A percentile compares a stretch with the other conserved stretches of the same genome.
Evolutionary conservation across 768 basidiomycete genomes (phyloP).

Genomic region (Podaxis mareebaensis): DNA sequence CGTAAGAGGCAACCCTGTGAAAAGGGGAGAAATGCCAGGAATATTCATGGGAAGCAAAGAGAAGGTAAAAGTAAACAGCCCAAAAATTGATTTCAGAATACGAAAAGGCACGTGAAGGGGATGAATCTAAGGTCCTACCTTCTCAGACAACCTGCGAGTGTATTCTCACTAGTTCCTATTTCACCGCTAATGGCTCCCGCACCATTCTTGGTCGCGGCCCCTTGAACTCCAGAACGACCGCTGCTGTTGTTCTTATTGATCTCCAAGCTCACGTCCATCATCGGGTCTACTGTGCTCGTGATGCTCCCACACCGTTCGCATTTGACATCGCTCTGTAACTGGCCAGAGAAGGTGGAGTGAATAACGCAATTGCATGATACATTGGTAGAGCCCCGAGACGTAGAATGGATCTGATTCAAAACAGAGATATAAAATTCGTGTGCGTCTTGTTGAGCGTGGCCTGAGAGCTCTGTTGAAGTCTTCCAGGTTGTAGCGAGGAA

Average conservation of each 20-base stretch:
- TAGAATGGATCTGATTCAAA: conserved; percentile 85
- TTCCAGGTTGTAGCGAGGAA: conserved; percentile 87
- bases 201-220: conserved; percentile 1
- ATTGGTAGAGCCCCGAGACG: conserved; percentile 72
- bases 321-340: conserved; percentile 84
- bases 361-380: conserved; percentile 88
- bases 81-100: no score
- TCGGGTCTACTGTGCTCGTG: conserved; percentile 82
- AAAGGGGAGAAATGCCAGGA: neutral
- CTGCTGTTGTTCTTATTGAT: conserved; percentile 43
- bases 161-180: conserved; percentile 50
- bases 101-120: neutral
- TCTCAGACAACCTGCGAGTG: conserved; percentile 73
- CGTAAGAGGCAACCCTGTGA: neutral
- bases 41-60: neutral
- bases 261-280: conserved; percentile 89
- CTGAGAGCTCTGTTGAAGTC: conserved; percentile 76
- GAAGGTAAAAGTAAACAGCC: neutral
- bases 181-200: conserved; percentile 41
- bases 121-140: conserved; percentile 43
- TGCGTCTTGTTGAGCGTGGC: conserved; percentile 93
- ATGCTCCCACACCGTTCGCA: conserved; percentile 84
- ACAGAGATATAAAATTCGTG: conserved; percentile 86
- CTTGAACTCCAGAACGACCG: conserved; percentile 10
- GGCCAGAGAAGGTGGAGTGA: conserved; percentile 87